These are phyloP conservation scores for Elsinoe ampelina DNA, from an alignment of 2,329 filamentous ascomycete genomes.

Conservation along the genomic window DNA sequence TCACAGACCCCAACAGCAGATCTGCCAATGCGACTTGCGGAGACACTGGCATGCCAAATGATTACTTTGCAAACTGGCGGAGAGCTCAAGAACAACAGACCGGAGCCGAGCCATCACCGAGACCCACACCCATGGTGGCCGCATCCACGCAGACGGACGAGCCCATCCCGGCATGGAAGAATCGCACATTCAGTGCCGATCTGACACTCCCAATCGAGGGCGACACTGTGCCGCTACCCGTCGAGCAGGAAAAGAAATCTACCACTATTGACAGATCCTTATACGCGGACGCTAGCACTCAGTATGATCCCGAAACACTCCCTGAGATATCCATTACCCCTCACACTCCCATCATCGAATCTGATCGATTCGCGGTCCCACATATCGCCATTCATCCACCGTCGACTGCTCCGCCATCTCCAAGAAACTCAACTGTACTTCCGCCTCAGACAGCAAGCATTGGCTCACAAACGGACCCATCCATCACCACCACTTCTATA, in stretches of 20 bases:
- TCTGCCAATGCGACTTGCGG: background rate
- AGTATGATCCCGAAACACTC: background rate
- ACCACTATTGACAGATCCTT: background rate
- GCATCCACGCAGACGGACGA: background rate
- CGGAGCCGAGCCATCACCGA: background rate
- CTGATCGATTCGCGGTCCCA: constrained; percentile 37
- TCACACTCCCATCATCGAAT: constrained; percentile 1
- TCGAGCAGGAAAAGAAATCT: background rate
- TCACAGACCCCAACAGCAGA: background rate
- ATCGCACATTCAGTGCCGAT: background rate
- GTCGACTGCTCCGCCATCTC: constrained; percentile 70
- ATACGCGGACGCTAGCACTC: constrained; percentile 2
- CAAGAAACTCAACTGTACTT: constrained; percentile 59
- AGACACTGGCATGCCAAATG: background rate
- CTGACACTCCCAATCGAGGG: background rate
- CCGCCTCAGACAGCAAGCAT: constrained; percentile 74
- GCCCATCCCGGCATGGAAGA: background rate
- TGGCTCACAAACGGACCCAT: constrained; percentile 64
- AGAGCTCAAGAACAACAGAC: constrained; percentile 1
- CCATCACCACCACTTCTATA: constrained; percentile 37
- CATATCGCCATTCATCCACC: constrained; percentile 89
- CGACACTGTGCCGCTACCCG: background rate
- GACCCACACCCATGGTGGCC: background rate
- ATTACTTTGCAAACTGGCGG: background rate
- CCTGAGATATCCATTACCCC: background rate